A percentile compares a stretch with the other conserved stretches of the same genome.
These are phyloP conservation scores for Chaetoceros muelleri DNA, from an alignment of 108 stramenopile genomes.

Conservation along the genomic window DNA sequence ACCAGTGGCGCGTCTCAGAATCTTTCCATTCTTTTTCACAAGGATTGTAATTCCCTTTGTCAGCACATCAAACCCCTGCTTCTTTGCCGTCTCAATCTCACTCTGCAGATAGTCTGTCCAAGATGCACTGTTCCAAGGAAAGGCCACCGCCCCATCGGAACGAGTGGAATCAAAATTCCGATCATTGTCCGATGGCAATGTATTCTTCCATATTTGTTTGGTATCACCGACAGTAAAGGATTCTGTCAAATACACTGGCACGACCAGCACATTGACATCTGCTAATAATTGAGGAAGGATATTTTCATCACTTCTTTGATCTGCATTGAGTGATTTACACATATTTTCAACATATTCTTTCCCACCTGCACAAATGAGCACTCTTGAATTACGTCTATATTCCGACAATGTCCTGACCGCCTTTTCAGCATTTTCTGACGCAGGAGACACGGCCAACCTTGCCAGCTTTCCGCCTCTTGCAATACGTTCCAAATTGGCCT, in stretches of 20 bases:
- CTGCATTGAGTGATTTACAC: constrained; percentile 50
- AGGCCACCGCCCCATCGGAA: constrained; percentile 52
- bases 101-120: constrained; percentile 58
- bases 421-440: constrained; percentile 8
- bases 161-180: constrained; percentile 51
- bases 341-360: constrained; percentile 51
- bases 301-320: constrained; percentile 66
- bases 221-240: constrained; percentile 30
- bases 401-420: constrained; percentile 26
- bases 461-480: constrained; percentile 62
- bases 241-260: constrained; percentile 54
- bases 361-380: constrained; percentile 66
- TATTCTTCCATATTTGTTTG: constrained; percentile 27
- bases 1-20: constrained; percentile 68
- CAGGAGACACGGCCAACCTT: constrained; percentile 48
- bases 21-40: constrained; percentile 78
- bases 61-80: constrained; percentile 73
- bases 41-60: constrained; percentile 60
- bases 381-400: constrained; percentile 54
- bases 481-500: constrained; percentile 61
- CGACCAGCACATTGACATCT: constrained; percentile 50
- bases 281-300: constrained; percentile 39
- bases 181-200: constrained; percentile 34
- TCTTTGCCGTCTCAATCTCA: constrained; percentile 55
- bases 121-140: constrained; percentile 32